A percentile compares a stretch with the other conserved stretches of the same genome.
Conservation (phyloP, 2,329 filamentous ascomycete species). For the Alternaria panax region DNA sequence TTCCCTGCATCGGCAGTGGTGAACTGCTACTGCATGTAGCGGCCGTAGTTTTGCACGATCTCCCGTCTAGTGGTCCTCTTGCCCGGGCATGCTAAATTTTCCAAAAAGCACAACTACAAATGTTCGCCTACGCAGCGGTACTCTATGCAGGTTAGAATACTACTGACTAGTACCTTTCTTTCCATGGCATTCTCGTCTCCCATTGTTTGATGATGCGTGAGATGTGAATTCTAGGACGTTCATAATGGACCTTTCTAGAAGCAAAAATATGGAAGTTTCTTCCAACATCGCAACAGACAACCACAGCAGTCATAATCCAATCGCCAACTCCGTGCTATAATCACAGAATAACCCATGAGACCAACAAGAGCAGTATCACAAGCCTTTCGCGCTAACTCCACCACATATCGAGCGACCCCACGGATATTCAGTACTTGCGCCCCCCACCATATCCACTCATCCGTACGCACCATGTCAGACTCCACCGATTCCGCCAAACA, state of each 20-base stretch:
- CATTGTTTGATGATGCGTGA: background rate
- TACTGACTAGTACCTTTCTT: background rate
- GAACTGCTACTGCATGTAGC: background rate
- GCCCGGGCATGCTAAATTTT: background rate
- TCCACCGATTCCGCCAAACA: background rate
- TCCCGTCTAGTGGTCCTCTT: background rate
- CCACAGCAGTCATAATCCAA: background rate
- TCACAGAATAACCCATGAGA: background rate
- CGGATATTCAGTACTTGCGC: background rate
- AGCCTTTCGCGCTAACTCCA: background rate
- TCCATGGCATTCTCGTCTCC: background rate
- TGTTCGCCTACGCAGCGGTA: background rate
- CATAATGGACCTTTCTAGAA: slow-evolving; percentile 5
- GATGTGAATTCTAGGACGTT: background rate
- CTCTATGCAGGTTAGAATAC: background rate
- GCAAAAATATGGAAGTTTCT: background rate
- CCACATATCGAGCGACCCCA: background rate
- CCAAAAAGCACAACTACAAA: background rate
- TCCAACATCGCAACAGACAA: background rate
- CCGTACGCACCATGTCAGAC: background rate
- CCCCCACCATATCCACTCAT: background rate
- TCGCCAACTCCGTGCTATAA: background rate
- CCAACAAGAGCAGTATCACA: background rate
- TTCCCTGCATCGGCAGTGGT: background rate
- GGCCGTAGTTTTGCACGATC: background rate